These are phyloP conservation scores for Chenopodium quinoa DNA, from an alignment of 148 eudicot species.

Conservation along the genomic window DNA sequence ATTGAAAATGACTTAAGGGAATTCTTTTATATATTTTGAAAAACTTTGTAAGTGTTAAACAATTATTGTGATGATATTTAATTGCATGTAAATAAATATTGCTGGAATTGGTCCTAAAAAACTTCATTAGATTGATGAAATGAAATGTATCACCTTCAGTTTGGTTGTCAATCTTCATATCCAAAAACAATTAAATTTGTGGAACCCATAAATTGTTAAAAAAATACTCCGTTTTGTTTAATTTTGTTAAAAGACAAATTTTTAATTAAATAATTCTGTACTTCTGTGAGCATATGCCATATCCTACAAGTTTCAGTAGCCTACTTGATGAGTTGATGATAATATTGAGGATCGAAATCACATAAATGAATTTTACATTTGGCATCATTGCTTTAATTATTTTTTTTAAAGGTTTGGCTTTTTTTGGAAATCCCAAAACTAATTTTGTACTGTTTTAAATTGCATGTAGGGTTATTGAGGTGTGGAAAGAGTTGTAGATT, in stretches of 20 bases:
- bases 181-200: not conserved
- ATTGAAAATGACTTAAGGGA: no score
- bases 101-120: not conserved
- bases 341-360: not conserved
- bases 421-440: not conserved
- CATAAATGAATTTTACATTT: not conserved
- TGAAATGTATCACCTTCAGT: not conserved
- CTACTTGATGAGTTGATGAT: not conserved
- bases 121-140: not conserved
- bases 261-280: not conserved
- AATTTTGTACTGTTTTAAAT: not conserved
- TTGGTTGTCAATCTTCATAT: not conserved
- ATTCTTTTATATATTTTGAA: no score
- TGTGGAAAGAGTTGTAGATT: conserved; percentile 93
- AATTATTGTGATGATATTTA: no score
- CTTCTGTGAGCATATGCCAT: not conserved
- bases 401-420: not conserved
- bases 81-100: not conserved
- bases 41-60: no score
- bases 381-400: not conserved
- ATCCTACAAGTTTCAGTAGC: not conserved
- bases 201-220: conserved; percentile 11
- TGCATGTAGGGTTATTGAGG: conserved; percentile 56
- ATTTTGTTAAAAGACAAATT: conserved; percentile 2
- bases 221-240: not conserved